Percentiles rank a stretch among this genome's conserved stretches.
Conservation (phyloP, 2,329 filamentous ascomycete genomes). For the Fusarium sp. region DNA sequence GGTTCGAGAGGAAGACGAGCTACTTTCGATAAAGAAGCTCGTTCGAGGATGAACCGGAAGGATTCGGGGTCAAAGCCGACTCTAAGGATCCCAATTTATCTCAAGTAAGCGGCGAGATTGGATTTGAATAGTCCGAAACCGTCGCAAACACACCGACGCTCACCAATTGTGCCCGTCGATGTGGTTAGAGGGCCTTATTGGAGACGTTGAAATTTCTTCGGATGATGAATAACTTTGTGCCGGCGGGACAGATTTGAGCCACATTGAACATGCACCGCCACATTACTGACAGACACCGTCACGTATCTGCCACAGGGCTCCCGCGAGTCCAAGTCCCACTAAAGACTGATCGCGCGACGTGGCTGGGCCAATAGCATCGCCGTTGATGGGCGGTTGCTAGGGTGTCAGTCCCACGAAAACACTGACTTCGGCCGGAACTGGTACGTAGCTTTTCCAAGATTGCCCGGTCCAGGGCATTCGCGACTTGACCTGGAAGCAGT, state of each 20-base stretch:
- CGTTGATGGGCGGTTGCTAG: conserved; percentile 66
- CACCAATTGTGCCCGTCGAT: conserved; percentile 29
- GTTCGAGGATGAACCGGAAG: conserved; percentile 3
- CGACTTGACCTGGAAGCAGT: conserved; percentile 32
- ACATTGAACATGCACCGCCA: conserved; percentile 36
- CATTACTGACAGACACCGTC: conserved; percentile 13
- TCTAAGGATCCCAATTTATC: conserved; percentile 17
- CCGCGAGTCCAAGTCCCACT: background rate
- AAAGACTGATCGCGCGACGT: conserved; percentile 29
- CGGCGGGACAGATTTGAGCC: conserved; percentile 19
- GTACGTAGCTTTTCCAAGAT: conserved; percentile 33
- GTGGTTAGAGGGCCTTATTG: conserved; percentile 24
- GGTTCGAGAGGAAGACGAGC: conserved; percentile 25
- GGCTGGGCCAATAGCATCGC: conserved; percentile 56
- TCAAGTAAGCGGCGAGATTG: conserved; percentile 8
- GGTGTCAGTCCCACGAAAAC: conserved; percentile 22
- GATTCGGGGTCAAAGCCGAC: conserved; percentile 19
- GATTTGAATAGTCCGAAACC: conserved; percentile 19
- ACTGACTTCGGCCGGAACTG: conserved; percentile 13
- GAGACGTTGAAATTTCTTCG: conserved; percentile 46
- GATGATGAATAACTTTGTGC: conserved; percentile 44
- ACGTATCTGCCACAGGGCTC: conserved; percentile 38
- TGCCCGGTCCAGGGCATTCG: conserved; percentile 17
- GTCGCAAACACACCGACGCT: conserved; percentile 34
- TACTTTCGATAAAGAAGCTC: conserved; percentile 23